Evolutionary conservation across 2,329 filamentous ascomycete species (phyloP), one percentile per base, ranked within the genome.

Genomic region (Colletotrichum falcatum): DNA sequence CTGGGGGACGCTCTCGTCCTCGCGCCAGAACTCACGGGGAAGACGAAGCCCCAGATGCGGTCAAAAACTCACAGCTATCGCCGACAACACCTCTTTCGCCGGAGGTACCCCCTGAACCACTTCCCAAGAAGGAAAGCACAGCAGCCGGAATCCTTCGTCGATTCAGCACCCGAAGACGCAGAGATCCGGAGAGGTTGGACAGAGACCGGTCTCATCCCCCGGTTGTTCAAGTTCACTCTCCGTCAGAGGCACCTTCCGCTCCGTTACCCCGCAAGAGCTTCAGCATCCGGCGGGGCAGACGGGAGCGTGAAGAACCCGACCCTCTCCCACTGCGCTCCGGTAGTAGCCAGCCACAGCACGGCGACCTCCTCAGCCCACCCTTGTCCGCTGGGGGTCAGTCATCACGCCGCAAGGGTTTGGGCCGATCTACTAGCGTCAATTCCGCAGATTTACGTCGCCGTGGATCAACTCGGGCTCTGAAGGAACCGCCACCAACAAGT

Each of bases 21-120:
- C 89, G 96, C 59, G 94, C 96, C 44, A 89, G 96, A 74, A 98
- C 96, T 0, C 95, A 98, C 77, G 96, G 95, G 20, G 96, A 98
- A 80, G 95, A 98, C 73, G 96, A 99, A 68, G 88, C 94, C 14
- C 87, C 91, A 0, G 93, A 97, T 59, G 87, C 87, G 9, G 83
- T 92, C 78, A 92, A 94, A 80, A 89, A 90, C 74, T 81, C 92
- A 26, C 89, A 90, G 79, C 83, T 75, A 79, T 86, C 73, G 76
- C 85, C 73, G 76, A 86, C 76, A 78, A 81, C 73, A 78, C 85
- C 74, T 80, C 86, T 67, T 20, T 86, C 74, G 76, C 88, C 74
- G 76, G 87, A 91, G 33, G 86, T 89, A 28, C 88, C 89, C 39
- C 79, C 84, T 26, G 91, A 90, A 78, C 87, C 86, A 12, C 85